Evolutionary conservation across 805 yeast species (phyloP).

Genomic region (Lipomyces sp.): DNA sequence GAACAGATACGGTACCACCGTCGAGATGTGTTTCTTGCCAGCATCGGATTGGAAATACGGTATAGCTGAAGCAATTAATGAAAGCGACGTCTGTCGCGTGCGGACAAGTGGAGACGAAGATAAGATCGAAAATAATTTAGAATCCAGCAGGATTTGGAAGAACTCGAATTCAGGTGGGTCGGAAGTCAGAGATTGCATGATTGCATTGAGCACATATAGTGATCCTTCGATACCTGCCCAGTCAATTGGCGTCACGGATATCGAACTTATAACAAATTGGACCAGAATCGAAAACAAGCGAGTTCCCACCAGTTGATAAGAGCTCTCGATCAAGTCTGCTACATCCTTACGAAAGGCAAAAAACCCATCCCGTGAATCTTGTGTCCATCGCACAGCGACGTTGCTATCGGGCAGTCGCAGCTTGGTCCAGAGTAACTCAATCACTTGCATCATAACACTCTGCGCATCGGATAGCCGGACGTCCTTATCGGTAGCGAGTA

Average conservation of each 20-base stretch:
- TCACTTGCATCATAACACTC: slow-evolving; percentile 35
- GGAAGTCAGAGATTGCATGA: slow-evolving; percentile 57
- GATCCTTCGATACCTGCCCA: slow-evolving; percentile 63
- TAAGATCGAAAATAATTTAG: slow-evolving; percentile 43
- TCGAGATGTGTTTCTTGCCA: slow-evolving; percentile 55
- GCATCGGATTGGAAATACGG: slow-evolving; percentile 54
- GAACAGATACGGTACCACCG: slow-evolving; percentile 63
- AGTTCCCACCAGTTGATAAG: slow-evolving; percentile 67
- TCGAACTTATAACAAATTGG: slow-evolving; percentile 42
- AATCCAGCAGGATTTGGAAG: slow-evolving; percentile 41
- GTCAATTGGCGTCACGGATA: slow-evolving; percentile 28
- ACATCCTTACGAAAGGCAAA: slow-evolving; percentile 71
- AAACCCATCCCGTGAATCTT: slow-evolving; percentile 59
- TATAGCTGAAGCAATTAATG: slow-evolving; percentile 56
- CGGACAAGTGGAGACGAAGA: slow-evolving; percentile 38
- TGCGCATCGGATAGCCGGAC: background rate
- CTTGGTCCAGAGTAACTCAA: slow-evolving; percentile 38
- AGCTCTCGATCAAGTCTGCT: slow-evolving; percentile 73
- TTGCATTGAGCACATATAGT: slow-evolving; percentile 59
- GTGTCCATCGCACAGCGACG: slow-evolving; percentile 41
- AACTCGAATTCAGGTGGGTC: slow-evolving; percentile 44
- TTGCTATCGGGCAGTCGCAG: slow-evolving; percentile 22
- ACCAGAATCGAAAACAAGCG: slow-evolving; percentile 55
- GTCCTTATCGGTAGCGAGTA: background rate
- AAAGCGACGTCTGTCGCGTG: slow-evolving; percentile 57